Evolutionary conservation across 129 eudicot species (phyloP), one percentile per base, ranked within the genome.

Genomic region (Flaveria trinervia): DNA sequence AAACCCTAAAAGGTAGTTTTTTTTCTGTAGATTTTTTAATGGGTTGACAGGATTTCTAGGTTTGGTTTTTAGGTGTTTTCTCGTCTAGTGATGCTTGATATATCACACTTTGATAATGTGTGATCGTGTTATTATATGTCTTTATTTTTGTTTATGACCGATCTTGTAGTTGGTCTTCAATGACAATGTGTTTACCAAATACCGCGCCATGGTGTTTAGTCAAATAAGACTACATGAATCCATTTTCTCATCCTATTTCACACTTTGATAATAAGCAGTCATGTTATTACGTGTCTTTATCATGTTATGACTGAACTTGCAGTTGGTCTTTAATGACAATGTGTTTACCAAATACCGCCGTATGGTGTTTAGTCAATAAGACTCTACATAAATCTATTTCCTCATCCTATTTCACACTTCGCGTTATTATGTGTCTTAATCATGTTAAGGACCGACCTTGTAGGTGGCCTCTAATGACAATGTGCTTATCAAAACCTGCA

Each of bases 161-260:
- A 17, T 15, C 51, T 66, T 39, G n/a, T 33, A 16, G 50, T 66
- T 39, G 18, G 51, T n/a, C 25, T 2, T 4, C n/a, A 66, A 54
- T 52, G 64, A 52, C 36, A 36, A 41, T 18, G 20, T 41, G 68
- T 55, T 59, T 12, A 56, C 66, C 66, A 56, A 41, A 44, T 20
- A 54, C 23, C 8, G 16, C 10, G 56, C 23, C 36, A 11, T 54
- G 66, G 39, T 72, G 18, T 55, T 56, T 17, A 5, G 41, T 26
- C 75, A 50, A 50, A 50, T 49, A 30, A 70, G 26, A 49, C 61
- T 70, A 18, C 39, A 49, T 30, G 36, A 73, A 44, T 23, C 68
- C 18, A 14, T 56, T 56, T 36, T 57, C 41, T 36, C 41, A 36
- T 36, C 7, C 41, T 36, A 36, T 15, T 68, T 45, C 55, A 45